A percentile compares a stretch with the other conserved stretches of the same genome.
Evolutionary conservation across 257 asterid species (phyloP).

Genomic region (Nicotiana tomentosiformis): DNA sequence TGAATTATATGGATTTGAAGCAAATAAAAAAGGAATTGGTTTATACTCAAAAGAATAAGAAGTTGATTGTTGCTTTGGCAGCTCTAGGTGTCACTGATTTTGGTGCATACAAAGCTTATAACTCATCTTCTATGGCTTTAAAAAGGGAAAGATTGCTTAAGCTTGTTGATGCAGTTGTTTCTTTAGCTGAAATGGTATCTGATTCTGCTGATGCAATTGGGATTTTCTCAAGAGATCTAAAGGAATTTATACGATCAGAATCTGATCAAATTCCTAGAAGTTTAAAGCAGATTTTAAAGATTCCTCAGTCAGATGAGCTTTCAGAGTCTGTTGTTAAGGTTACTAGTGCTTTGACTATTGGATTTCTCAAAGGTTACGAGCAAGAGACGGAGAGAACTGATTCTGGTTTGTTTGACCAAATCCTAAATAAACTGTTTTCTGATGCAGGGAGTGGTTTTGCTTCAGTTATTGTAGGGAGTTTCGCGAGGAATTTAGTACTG

Average conservation of each 20-base stretch:
- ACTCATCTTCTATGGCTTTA: constrained; percentile 37
- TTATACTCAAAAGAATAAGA: constrained; percentile 30
- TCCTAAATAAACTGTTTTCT: constrained; percentile 44
- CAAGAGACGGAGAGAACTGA: background rate
- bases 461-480: constrained; percentile 58
- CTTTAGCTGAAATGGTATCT: constrained; percentile 49
- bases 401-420: constrained; percentile 20
- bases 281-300: constrained; percentile 56
- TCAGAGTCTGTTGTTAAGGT: constrained; percentile 35
- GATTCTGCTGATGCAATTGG: constrained; percentile 58
- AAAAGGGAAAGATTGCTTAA: constrained; percentile 44
- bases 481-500: constrained; percentile 46
- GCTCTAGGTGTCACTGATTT: constrained; percentile 48
- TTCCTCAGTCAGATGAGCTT: constrained; percentile 40
- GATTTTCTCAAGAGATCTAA: constrained; percentile 50
- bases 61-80: constrained; percentile 36
- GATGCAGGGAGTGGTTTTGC: constrained; percentile 63
- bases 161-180: constrained; percentile 31
- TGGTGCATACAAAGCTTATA: constrained; percentile 43
- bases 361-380: constrained; percentile 36
- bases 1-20: constrained; percentile 33
- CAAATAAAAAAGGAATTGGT: constrained; percentile 24
- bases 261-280: constrained; percentile 60
- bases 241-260: constrained; percentile 49
- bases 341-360: constrained; percentile 43